Evolutionary conservation across 306 rosid genomes (phyloP).

Genomic region (Ziziphus jujuba): DNA sequence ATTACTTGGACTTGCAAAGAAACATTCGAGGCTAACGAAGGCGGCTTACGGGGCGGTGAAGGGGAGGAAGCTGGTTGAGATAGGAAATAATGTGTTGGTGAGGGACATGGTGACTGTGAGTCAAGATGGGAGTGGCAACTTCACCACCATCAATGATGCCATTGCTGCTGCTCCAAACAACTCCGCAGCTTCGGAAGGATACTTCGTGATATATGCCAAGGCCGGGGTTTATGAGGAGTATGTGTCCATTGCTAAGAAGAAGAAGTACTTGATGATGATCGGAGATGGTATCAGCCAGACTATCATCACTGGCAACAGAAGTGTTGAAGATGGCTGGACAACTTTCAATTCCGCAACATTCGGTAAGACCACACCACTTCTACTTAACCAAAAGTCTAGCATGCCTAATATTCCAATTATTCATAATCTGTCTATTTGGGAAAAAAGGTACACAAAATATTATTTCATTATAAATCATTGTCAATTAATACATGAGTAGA

Average conservation of each 20-base stretch:
- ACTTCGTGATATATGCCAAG: conserved; percentile 66
- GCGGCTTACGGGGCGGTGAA: no score
- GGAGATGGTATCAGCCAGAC: conserved; percentile 85
- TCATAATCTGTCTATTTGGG: no score
- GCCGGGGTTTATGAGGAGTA: conserved; percentile 73
- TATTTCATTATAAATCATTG: neutral
- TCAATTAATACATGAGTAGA: no score
- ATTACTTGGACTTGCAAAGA: conserved; percentile 30
- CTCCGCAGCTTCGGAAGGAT: conserved; percentile 35
- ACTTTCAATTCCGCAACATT: conserved; percentile 80
- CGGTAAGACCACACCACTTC: conserved; percentile 41
- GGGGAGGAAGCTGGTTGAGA: no score
- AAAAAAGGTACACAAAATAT: no score
- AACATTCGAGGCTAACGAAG: no score
- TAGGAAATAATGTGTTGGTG: conserved; percentile 40
- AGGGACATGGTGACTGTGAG: conserved; percentile 57
- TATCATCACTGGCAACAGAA: conserved; percentile 61
- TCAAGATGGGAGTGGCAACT: conserved; percentile 72
- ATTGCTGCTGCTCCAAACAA: conserved; percentile 67
- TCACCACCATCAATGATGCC: conserved; percentile 65
- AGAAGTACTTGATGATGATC: conserved; percentile 60
- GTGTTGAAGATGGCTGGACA: conserved; percentile 63
- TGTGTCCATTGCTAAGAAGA: conserved; percentile 55
- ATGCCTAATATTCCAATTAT: no score
- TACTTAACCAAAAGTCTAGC: no score